Conservation (phyloP, 2,329 filamentous ascomycete genomes). For the Lachnellula willkommii region DNA sequence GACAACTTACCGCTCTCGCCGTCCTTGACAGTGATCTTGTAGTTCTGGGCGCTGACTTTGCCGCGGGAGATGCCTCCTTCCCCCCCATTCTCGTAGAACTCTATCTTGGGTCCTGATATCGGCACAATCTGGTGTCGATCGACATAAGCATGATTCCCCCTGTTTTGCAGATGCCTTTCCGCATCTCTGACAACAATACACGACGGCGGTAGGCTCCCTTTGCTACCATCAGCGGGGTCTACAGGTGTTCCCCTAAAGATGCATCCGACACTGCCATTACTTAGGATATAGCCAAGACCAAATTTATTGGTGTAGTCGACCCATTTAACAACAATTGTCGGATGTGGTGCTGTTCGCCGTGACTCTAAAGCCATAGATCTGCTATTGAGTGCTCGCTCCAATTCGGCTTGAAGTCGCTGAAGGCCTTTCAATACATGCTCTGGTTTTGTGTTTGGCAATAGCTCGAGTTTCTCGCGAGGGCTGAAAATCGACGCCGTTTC, state of each 20-base stretch:
- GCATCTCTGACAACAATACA: constrained; percentile 68
- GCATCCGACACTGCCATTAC: constrained; percentile 74
- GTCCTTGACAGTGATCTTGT: constrained; percentile 51
- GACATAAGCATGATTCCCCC: constrained; percentile 48
- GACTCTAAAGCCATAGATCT: constrained; percentile 57
- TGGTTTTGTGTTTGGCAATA: constrained; percentile 49
- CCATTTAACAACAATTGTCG: constrained; percentile 70
- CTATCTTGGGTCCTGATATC: constrained; percentile 55
- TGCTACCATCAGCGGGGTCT: constrained; percentile 41
- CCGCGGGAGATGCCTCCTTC: constrained; percentile 57
- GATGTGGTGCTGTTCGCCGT: constrained; percentile 49
- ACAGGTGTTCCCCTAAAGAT: constrained; percentile 51
- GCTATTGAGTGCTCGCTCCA: constrained; percentile 58
- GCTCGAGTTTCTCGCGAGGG: constrained; percentile 46
- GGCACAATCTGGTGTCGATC: constrained; percentile 60
- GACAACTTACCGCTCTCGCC: constrained; percentile 56
- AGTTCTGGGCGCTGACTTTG: constrained; percentile 59
- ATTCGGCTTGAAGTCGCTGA: constrained; percentile 51
- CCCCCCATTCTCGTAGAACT: constrained; percentile 69
- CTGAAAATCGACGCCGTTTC: constrained; percentile 43
- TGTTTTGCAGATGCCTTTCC: constrained; percentile 62
- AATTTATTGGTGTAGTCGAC: constrained; percentile 87
- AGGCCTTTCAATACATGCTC: constrained; percentile 54
- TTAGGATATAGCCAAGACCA: constrained; percentile 76
- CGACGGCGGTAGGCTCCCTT: constrained; percentile 57